A percentile compares a stretch with the other conserved stretches of the same genome.
Evolutionary conservation across 768 basidiomycete species (phyloP).

Genomic region (Tricholoma matsutake): DNA sequence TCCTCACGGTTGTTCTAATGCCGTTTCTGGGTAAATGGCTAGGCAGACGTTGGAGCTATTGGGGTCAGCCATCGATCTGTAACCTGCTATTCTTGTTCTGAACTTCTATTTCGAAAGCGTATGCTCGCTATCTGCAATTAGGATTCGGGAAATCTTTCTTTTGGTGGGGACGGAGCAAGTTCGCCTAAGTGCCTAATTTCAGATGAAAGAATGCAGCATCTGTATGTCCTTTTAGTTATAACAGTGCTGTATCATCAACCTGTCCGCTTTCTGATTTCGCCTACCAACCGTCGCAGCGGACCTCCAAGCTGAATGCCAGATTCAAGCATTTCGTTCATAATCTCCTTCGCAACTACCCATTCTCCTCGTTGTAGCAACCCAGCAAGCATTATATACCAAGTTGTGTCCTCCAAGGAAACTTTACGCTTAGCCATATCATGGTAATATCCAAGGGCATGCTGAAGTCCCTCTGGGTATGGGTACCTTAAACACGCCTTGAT

Average conservation of each 20-base stretch:
- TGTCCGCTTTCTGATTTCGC: conserved; percentile 39
- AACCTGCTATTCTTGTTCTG: neutral
- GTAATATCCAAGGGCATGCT: conserved; percentile 56
- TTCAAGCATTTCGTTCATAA: conserved; percentile 58
- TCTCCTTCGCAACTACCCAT: conserved; percentile 57
- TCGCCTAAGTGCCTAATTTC: neutral
- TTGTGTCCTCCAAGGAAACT: conserved; percentile 52
- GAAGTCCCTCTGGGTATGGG: conserved; percentile 44
- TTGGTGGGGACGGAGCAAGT: conserved; percentile 35
- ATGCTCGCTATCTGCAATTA: conserved; percentile 64
- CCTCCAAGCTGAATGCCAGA: conserved; percentile 43
- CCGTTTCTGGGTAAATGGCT: conserved; percentile 88
- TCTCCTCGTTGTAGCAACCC: conserved; percentile 58
- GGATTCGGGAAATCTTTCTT: conserved; percentile 68
- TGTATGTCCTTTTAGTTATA: neutral
- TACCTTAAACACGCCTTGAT: conserved; percentile 64
- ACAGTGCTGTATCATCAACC: conserved; percentile 3
- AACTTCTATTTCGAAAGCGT: conserved; percentile 43
- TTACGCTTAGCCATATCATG: conserved; percentile 53
- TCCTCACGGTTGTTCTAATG: conserved; percentile 75
- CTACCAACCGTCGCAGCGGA: conserved; percentile 46
- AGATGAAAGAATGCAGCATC: neutral
- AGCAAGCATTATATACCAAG: conserved; percentile 74
- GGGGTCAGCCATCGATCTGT: conserved; percentile 53
- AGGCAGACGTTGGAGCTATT: conserved; percentile 82